Evolutionary conservation across 176 grass and related monocot genomes (phyloP), one percentile per base, ranked within the genome.

Genomic region (Ensete ventricosum): DNA sequence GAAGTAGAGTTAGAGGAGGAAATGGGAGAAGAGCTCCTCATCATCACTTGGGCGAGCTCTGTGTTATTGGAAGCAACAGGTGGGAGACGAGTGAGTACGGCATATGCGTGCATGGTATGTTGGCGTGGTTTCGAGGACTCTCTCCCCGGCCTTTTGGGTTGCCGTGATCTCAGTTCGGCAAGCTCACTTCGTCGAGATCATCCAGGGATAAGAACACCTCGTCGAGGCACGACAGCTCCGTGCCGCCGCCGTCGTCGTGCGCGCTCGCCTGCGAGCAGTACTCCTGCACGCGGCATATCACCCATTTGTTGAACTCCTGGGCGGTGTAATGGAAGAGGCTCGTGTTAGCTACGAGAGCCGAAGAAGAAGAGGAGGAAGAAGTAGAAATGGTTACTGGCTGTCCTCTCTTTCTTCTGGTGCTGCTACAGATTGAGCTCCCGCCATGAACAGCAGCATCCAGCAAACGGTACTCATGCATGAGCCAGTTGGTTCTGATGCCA

Each of bases 131-230:
- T 43, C 34, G 34, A 43, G 34, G 34, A 6, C 34, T 6, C 34
- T 43, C 34, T 6, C 4, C 3, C 5, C 34, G 34, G 34, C 34
- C 34, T 43, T 43, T 43, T 0, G 4, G 34, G 34, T 6, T 43
- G 34, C 34, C 34, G 5, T 43, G 34, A 9, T 58, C 14, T 49
- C 51, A 81, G 51, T 87, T 89, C n/a, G 89, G 85, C 73, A 92
- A 88, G 87, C 87, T 92, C 79, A 96, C 90, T 96, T 96, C 93
- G 75, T 96, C 93, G 55, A 90, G 85, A 77, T 96, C 93, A 34
- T 96, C 93, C 29, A 96, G 81, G 29, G 93, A 96, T 75, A 96
- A 81, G 65, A 96, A 96, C 81, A 96, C 87, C 78, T 96, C 93
- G 76, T 96, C 93, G 81, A 96, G 84, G 81, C 89, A 96, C 43